Evolutionary conservation across 768 basidiomycete species (phyloP).

Genomic region (Calocera viscosa): DNA sequence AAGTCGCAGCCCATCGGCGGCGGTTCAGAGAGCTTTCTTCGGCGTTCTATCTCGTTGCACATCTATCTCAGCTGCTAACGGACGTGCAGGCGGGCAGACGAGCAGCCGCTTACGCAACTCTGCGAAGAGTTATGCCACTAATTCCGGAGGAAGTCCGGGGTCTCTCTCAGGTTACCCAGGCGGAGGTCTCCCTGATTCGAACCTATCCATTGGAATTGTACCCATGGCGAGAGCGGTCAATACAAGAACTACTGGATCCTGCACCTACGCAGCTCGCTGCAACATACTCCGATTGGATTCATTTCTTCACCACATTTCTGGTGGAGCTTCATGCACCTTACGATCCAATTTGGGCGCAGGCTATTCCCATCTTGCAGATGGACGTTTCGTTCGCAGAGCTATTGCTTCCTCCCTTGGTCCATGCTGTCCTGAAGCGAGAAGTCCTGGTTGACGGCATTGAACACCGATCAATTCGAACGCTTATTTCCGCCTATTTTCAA

Average conservation of each 20-base stretch:
- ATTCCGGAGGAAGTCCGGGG: background rate
- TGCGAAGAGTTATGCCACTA: background rate
- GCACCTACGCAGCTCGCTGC: slow-evolving; percentile 5
- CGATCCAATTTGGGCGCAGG: slow-evolving; percentile 56
- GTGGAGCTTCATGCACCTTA: slow-evolving; percentile 42
- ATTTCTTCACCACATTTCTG: slow-evolving; percentile 43
- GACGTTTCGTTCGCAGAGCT: slow-evolving; percentile 50
- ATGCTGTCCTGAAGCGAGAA: slow-evolving; percentile 38
- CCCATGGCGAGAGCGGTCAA: background rate
- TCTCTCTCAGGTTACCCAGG: background rate
- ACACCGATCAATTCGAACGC: background rate
- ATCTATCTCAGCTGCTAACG: background rate
- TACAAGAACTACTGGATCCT: slow-evolving; percentile 6
- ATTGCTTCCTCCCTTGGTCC: slow-evolving; percentile 63
- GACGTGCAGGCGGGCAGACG: background rate
- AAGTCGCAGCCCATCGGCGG: background rate
- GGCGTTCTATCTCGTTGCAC: background rate
- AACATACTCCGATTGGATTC: slow-evolving; percentile 54
- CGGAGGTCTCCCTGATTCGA: background rate
- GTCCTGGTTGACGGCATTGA: background rate
- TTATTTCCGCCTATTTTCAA: slow-evolving; percentile 44
- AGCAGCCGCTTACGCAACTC: background rate
- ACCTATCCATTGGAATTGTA: background rate
- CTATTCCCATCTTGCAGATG: slow-evolving; percentile 44
- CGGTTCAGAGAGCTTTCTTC: background rate